Conservation (phyloP, 306 rosid species). For the Gastrolobium bilobum region DNA sequence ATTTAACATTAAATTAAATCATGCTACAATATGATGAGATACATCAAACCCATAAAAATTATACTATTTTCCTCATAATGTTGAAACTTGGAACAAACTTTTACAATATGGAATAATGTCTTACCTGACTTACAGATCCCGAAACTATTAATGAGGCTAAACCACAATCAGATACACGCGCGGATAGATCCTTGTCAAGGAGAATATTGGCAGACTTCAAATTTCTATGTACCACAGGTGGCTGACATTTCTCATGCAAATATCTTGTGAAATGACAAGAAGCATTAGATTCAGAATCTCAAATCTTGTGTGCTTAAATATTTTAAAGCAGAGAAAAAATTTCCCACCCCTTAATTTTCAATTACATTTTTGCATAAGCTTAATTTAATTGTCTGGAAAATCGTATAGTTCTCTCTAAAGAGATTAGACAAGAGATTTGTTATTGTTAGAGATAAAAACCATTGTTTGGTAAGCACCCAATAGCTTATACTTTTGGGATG, state of each 20-base stretch:
- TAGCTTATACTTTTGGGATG: not conserved
- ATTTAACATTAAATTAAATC: constrained; percentile 21
- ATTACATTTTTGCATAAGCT: constrained; percentile 11
- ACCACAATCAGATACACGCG: constrained; percentile 92
- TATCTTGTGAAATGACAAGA: constrained; percentile 67
- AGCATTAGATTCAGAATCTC: constrained; percentile 47
- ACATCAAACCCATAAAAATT: not conserved
- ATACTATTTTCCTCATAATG: constrained; percentile 1
- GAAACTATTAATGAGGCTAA: constrained; percentile 90
- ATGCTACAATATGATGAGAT: constrained; percentile 9
- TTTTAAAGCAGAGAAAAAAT: not conserved
- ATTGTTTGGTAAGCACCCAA: not conserved
- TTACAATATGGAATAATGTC: constrained; percentile 35
- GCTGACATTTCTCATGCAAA: constrained; percentile 90
- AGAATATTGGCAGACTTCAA: constrained; percentile 94
- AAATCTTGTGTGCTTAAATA: constrained; percentile 37
- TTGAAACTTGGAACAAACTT: not conserved
- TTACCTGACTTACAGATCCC: constrained; percentile 96
- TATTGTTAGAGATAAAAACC: not conserved
- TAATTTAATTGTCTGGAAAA: constrained; percentile 8
- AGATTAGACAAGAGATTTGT: not conserved
- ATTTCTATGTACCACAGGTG: constrained; percentile 87
- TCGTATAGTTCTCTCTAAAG: not conserved
- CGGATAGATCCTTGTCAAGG: constrained; percentile 83
- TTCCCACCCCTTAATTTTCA: not conserved